Conservation (phyloP, 495 filamentous ascomycete genomes). For the Daldinia childiae region DNA sequence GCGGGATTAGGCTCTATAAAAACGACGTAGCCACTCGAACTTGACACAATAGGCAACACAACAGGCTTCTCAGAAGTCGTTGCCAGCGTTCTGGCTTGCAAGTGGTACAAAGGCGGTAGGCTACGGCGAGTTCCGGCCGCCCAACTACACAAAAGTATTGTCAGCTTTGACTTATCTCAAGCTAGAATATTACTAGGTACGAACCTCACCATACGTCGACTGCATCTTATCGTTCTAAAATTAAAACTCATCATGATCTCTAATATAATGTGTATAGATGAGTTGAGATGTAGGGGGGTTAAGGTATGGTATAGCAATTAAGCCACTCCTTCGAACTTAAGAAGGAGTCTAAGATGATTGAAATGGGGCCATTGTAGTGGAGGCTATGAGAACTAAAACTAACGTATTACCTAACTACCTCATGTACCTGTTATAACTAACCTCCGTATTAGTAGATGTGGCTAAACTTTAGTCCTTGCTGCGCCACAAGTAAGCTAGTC, state of each 20-base stretch:
- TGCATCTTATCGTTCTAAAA: conserved; percentile 13
- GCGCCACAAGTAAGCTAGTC: neutral
- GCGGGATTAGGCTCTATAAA: conserved; percentile 17
- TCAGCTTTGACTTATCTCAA: conserved; percentile 6
- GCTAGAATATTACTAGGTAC: neutral
- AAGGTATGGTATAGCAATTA: no score
- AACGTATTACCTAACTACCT: no score
- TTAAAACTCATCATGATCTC: conserved; percentile 18
- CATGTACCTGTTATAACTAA: no score
- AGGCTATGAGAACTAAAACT: no score
- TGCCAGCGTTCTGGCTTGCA: conserved; percentile 19
- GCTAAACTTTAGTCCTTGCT: neutral
- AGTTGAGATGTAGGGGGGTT: no score
- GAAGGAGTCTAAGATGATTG: neutral
- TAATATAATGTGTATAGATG: neutral
- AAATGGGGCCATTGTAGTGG: neutral
- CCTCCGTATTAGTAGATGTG: neutral
- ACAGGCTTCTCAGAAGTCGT: conserved; percentile 23
- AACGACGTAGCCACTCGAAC: conserved; percentile 14
- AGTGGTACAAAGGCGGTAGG: neutral
- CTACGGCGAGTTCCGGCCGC: neutral
- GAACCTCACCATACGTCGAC: conserved; percentile 21
- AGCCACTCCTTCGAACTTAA: no score
- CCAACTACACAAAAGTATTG: conserved; percentile 10
- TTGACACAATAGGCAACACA: conserved; percentile 36